Conservation (phyloP, 306 rosid species). For the Corylus heterophylla region DNA sequence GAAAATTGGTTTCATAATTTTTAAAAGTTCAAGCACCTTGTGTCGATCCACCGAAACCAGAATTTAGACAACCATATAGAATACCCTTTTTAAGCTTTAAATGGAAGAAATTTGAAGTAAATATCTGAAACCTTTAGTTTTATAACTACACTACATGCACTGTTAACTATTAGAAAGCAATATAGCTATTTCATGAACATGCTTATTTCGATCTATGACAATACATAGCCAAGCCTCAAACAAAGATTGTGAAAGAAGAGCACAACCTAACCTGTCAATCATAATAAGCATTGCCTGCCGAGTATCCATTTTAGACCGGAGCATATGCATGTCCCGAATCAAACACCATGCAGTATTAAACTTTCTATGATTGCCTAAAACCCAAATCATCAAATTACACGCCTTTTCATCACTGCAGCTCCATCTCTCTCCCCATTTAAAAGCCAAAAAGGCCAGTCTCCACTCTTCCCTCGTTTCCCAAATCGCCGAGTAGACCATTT, state of each 20-base stretch:
- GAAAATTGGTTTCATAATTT: background rate
- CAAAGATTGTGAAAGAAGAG: background rate
- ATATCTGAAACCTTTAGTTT: background rate
- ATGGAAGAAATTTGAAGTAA: background rate
- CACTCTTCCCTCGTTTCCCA: conserved; percentile 74
- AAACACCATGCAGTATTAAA: conserved; percentile 82
- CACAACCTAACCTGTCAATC: conserved; percentile 70
- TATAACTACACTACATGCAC: background rate
- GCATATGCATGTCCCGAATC: conserved; percentile 73
- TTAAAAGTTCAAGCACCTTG: background rate
- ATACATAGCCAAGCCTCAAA: background rate
- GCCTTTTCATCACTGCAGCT: conserved; percentile 59
- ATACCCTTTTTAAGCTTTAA: background rate
- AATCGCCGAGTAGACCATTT: conserved; percentile 51
- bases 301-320: conserved; percentile 52
- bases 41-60: background rate
- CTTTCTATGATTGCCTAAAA: conserved; percentile 66
- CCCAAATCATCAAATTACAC: conserved; percentile 75
- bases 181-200: background rate
- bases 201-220: background rate
- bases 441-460: conserved; percentile 61
- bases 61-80: background rate
- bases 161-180: background rate
- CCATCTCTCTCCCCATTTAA: conserved; percentile 61
- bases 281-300: conserved; percentile 71